phyloP scores from a whole-genome alignment of 2,329 filamentous ascomycete species.

The Fusarium sp. region DNA sequence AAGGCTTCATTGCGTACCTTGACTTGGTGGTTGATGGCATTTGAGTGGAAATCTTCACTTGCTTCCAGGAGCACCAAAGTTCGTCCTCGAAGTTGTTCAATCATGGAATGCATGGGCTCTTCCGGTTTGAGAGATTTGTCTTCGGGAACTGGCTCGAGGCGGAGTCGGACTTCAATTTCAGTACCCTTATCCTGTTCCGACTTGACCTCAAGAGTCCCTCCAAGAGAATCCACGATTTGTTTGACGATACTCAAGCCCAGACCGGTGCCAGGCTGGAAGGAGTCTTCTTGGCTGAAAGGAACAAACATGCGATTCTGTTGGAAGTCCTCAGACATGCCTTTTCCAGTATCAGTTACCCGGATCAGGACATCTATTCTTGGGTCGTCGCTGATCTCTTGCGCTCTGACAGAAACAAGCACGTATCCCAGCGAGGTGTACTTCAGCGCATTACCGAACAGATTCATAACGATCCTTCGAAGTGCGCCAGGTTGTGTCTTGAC shows the following conservation, averaged over 20 bases:
- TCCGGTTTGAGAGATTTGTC: constrained; percentile 5
- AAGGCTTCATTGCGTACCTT: constrained; percentile 46
- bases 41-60: neutral
- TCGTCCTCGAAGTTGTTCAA: constrained; percentile 24
- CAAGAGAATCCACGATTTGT: constrained; percentile 68
- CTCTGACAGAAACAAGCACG: constrained; percentile 55
- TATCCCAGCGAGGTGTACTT: constrained; percentile 69
- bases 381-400: constrained; percentile 37
- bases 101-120: constrained; percentile 18
- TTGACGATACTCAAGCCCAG: constrained; percentile 73
- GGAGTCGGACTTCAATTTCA: constrained; percentile 61
- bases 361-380: constrained; percentile 48
- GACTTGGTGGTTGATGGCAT: constrained; percentile 19
- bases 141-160: constrained; percentile 45
- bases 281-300: constrained; percentile 72
- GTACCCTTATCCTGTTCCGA: constrained; percentile 66
- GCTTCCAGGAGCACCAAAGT: constrained; percentile 37
- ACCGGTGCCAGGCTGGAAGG: constrained; percentile 69
- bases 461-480: constrained; percentile 68
- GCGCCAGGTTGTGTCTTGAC: constrained; percentile 65
- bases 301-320: constrained; percentile 69
- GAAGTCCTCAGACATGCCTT: constrained; percentile 72
- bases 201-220: constrained; percentile 67
- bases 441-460: constrained; percentile 70
- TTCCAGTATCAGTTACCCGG: constrained; percentile 70